Evolutionary conservation across 208 protist species (phyloP), one percentile per base, ranked within the genome.

Genomic region (Chromosphaera perkinsii): DNA sequence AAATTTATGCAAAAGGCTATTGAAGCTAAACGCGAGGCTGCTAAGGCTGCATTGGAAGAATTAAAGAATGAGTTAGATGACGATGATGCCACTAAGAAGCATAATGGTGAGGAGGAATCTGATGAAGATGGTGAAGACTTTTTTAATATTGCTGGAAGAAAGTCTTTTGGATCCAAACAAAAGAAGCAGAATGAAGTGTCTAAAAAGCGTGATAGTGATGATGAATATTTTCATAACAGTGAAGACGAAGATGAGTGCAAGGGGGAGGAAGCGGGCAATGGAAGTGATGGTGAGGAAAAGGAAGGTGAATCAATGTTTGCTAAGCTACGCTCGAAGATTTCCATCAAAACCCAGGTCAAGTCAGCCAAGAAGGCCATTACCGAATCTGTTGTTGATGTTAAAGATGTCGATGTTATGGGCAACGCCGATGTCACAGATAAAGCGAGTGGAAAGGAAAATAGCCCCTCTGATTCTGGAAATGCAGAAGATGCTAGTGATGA

Each of bases 1-100:
- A 60, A 60, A 32, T 60, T 60, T 24, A 60, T 60, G 54, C n/a
- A 60, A 27, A 10, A 32, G 32, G 26, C 54, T 17, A 35, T 60
- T n/a, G 54, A 60, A 24, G 12, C 27, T 9, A 35, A 60, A 40
- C 54, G 54, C 14, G 32, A 20, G 12, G 54, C 9, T 9, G 54
- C 54, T 0, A 14, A 32, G 24, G 14, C 12, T 10, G 54, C 29
- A 32, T 42, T 60, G 29, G 54, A 60, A 27, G 54, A 12, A 40
- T 17, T 27, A 10, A 60, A 40, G 29, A 27, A 22, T 17, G 54
- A 60, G 29, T 24, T 60, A 17, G 54, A 60, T 24, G 12, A 22
- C 42, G n/a, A n/a, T n/a, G n/a, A n/a, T n/a, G n/a, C n/a, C n/a
- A n/a, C n/a, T n/a, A n/a, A n/a, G n/a, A n/a, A n/a, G n/a, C n/a